Evolutionary conservation across 1,284 basidiomycete species (phyloP).

Genomic region (Cystobasidiaceae sp.): DNA sequence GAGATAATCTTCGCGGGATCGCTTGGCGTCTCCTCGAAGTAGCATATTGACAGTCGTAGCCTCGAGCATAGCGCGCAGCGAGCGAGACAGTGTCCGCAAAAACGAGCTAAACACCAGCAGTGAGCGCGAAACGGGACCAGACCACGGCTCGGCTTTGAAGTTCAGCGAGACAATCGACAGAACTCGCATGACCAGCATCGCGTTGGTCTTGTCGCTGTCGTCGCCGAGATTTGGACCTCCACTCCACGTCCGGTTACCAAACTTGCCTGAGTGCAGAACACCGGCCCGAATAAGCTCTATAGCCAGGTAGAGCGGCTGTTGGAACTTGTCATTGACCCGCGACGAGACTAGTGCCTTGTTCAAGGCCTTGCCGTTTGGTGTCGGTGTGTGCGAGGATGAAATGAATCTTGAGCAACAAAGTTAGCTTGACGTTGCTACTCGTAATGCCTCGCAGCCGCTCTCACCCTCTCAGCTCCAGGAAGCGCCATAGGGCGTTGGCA

Average conservation of each 20-base stretch:
- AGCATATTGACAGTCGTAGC: slow-evolving; percentile 88
- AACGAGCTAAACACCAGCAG: slow-evolving; percentile 98
- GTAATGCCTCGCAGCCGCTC: too few species aligned
- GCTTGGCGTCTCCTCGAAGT: slow-evolving; percentile 75
- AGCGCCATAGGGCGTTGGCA: slow-evolving; percentile 96
- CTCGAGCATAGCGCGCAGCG: slow-evolving; percentile 83
- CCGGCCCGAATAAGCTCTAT: slow-evolving; percentile 88
- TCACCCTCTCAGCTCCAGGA: slow-evolving; percentile 90
- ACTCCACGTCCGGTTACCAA: slow-evolving; percentile 79
- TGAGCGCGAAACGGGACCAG: slow-evolving; percentile 89
- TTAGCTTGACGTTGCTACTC: too few species aligned
- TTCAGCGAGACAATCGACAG: slow-evolving; percentile 86
- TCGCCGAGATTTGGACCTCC: slow-evolving; percentile 88
- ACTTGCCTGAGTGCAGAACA: slow-evolving; percentile 88
- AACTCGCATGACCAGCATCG: slow-evolving; percentile 93
- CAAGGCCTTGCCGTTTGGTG: slow-evolving; percentile 83
- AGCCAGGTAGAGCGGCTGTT: slow-evolving; percentile 89
- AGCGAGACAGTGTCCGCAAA: slow-evolving; percentile 79
- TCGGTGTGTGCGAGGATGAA: slow-evolving; percentile 92
- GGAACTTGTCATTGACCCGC: slow-evolving; percentile 93
- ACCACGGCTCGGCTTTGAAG: slow-evolving; percentile 76
- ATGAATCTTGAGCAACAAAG: too few species aligned
- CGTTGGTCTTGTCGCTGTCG: slow-evolving; percentile 47
- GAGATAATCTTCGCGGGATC: slow-evolving; percentile 80
- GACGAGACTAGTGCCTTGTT: slow-evolving; percentile 69